These are phyloP conservation scores for Huntiella abstrusa DNA, from an alignment of 2,329 filamentous ascomycete species.

Conservation along the genomic window DNA sequence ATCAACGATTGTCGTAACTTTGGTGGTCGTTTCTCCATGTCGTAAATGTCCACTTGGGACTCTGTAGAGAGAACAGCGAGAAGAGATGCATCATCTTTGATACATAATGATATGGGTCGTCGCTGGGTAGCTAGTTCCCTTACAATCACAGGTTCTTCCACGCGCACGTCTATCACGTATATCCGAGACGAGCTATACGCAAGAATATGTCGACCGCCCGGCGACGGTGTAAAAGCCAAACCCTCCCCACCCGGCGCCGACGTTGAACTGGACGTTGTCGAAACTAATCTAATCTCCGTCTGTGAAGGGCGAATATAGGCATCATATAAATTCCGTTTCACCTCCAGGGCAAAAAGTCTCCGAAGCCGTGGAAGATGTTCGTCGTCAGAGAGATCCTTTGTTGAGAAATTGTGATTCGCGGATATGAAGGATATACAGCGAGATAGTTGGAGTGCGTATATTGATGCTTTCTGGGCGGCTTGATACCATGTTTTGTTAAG, in stretches of 20 bases:
- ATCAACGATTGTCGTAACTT: constrained; percentile 56
- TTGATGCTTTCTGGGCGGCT: constrained; percentile 41
- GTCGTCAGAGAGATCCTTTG: constrained; percentile 23
- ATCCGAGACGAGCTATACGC: constrained; percentile 76
- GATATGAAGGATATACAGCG: constrained; percentile 39
- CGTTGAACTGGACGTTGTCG: constrained; percentile 66
- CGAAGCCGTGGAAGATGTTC: constrained; percentile 40
- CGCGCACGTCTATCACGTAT: constrained; percentile 53
- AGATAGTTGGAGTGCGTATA: constrained; percentile 45
- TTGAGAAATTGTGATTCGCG: constrained; percentile 24
- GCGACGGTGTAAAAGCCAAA: constrained; percentile 66
- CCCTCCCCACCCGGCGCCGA: constrained; percentile 70
- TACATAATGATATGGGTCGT: constrained; percentile 56
- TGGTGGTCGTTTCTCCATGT: constrained; percentile 44
- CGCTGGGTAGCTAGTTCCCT: constrained; percentile 66
- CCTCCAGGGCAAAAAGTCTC: constrained; percentile 46
- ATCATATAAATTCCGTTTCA: constrained; percentile 61
- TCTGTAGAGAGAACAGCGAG: constrained; percentile 66
- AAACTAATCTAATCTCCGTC: constrained; percentile 62
- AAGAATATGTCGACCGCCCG: constrained; percentile 53
- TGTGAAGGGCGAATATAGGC: constrained; percentile 51
- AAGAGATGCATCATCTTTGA: constrained; percentile 57
- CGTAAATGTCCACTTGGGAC: constrained; percentile 75
- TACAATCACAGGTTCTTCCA: constrained; percentile 40
- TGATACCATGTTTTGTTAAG: constrained; percentile 47